Base-by-base conservation (phyloP, 495 filamentous ascomycete species). In the Neurospora sp. region DNA sequence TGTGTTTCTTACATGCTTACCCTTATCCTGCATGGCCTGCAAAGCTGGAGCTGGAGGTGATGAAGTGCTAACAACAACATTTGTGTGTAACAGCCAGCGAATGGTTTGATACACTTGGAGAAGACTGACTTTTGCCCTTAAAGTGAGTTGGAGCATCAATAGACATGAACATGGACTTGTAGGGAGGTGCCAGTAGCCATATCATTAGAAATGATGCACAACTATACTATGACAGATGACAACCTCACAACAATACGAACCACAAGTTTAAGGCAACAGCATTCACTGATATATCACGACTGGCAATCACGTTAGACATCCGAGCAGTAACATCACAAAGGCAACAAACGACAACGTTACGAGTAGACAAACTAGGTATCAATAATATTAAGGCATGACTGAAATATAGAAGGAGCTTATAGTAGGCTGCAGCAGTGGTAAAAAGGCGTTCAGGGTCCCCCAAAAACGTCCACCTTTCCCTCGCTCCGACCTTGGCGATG, bases 61-160 rank as follows among this genome's bases (percentile, higher is more conserved):
- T 71, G 72, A 45, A n/a, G n/a, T 69, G 61, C 75, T 76, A 72
- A 76, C 73, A 16, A 14, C n/a, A 27, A 40, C n/a, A 39, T 38
- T 14, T 44, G 22, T 42, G 12, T 61, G 53, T 8, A 16, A 68
- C 45, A 88, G 86, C 86, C 86, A 9, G 82, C 85, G 16, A 85
- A 87, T 74, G 86, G 86, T 1, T 72, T 87, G 73, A 85, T 88
- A 61, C 84, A 86, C 74, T 74, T 87, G 20, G 86, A 87, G 75
- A 87, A 84, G 73, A 61, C 53, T 16, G 53, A 61, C 53, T 61
- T 61, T 35, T 31, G 27, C 53, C 27, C 53, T 61, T 35, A 4
- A 61, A 59, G 10, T 35, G 53, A 61, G 27, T 61, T 17, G 12
- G 27, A 61, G 53, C 27, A 35, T 31, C 22, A 4, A 53, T 14